Evolutionary conservation across 306 rosid species (phyloP).

Genomic region (Pterocarpus macrocarpus): DNA sequence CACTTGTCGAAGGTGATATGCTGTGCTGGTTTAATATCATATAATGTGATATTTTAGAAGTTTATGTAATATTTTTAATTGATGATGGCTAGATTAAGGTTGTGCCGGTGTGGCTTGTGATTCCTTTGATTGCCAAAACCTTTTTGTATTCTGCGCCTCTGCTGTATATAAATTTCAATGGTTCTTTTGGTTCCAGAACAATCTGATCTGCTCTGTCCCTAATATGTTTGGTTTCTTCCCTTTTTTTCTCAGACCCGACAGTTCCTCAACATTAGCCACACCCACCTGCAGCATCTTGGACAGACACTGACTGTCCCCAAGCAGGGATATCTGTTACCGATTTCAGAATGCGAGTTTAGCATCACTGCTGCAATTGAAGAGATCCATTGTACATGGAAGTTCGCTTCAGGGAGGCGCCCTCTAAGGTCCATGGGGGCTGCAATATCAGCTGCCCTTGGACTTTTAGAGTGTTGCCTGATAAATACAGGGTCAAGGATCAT

Average conservation of each 20-base stretch:
- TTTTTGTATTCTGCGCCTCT: neutral
- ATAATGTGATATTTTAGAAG: neutral
- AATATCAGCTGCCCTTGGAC: slow-evolving; percentile 79
- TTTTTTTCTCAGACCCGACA: slow-evolving; percentile 57
- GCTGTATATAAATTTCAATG: neutral
- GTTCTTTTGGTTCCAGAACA: slow-evolving; percentile 13
- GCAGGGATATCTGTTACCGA: slow-evolving; percentile 75
- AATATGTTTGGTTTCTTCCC: slow-evolving; percentile 31
- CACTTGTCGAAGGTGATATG: neutral
- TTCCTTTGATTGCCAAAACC: neutral
- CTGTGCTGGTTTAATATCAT: neutral
- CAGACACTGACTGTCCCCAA: slow-evolving; percentile 57
- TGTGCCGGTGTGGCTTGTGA: neutral
- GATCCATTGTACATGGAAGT: slow-evolving; percentile 58
- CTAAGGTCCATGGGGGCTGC: slow-evolving; percentile 85
- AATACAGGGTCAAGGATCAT: slow-evolving; percentile 83
- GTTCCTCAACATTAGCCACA: slow-evolving; percentile 61
- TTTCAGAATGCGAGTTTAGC: slow-evolving; percentile 83
- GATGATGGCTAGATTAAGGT: neutral
- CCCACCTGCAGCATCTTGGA: slow-evolving; percentile 65
- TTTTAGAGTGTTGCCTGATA: slow-evolving; percentile 70
- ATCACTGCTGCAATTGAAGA: slow-evolving; percentile 80
- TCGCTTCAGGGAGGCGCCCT: slow-evolving; percentile 59
- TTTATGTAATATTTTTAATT: neutral
- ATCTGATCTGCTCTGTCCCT: neutral